Base-by-base conservation (phyloP, 192 early-diverging fungal genomes). In the Oehlia diaphana region DNA sequence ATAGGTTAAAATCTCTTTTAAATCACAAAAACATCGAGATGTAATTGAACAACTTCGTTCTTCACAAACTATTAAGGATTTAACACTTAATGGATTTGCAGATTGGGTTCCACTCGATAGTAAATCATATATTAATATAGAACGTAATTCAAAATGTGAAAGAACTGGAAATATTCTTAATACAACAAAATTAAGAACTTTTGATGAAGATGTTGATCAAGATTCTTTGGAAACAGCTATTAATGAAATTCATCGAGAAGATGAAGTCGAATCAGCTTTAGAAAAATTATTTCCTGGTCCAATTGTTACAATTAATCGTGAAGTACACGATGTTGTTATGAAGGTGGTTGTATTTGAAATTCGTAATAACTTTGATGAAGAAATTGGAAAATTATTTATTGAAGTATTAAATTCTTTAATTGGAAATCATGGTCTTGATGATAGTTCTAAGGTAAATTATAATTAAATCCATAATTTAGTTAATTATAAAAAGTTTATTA, bases 91-190 rank as follows among this genome's bases (percentile, higher is more conserved):
- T 63, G 74, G 74, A 16, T 75, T 75, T 31, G 33, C 33, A 21
- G 74, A 75, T 75, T 75, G 74, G 74, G 61, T 75, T 23, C 74
- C 74, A 37, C 58, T 75, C 7, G 74, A 75, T 37, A 63, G 9
- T 35, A 35, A 14, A 31, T 63, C 74, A 21, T 75, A 75, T 37
- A 31, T 13, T n/a, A n/a, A 35, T 58, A 58, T 75, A 13, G 28
- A 63, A 23, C n/a, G 23, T 19, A 35, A 23, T 21, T 75, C 35
- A 19, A 21, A 42, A 37, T 33, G 9, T 44, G 21, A 69, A n/a
- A 39, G 19, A 39, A 37, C 19, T n/a, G 23, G 28, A 65, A 39
- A 16, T 39, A 19, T 37, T 37, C 13, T n/a, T 35, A 26, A 26
- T 33, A 9, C 33, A 21, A 69, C 28, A 19, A 33, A 69, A 39